These are phyloP conservation scores for Inga leiocalycina DNA, from an alignment of 306 rosid genomes.

Conservation along the genomic window DNA sequence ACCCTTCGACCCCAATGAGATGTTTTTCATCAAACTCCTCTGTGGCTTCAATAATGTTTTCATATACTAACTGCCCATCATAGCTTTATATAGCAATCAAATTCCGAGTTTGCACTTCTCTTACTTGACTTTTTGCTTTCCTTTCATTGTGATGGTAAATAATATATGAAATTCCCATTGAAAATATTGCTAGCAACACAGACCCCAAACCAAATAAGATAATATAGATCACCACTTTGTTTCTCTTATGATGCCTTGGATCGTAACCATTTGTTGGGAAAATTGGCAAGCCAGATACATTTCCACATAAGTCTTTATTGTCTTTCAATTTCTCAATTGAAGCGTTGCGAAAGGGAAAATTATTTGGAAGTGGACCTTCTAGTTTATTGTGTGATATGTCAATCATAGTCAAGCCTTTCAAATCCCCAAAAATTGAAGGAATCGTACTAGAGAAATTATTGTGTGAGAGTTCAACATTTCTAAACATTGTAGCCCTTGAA, in stretches of 20 bases:
- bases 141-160: neutral
- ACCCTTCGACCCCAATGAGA: too few species aligned
- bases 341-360: neutral
- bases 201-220: neutral
- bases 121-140: neutral
- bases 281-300: neutral
- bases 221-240: neutral
- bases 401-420: too few species aligned
- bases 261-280: neutral
- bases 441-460: too few species aligned
- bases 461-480: too few species aligned
- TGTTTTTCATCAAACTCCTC: too few species aligned
- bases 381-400: too few species aligned
- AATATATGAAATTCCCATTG: neutral
- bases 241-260: neutral
- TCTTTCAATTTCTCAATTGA: too few species aligned
- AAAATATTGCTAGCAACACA: neutral
- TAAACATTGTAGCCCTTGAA: too few species aligned
- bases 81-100: neutral
- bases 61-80: neutral
- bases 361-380: neutral
- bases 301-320: neutral
- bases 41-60: too few species aligned
- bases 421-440: too few species aligned
- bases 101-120: neutral